Percentiles rank a stretch among this genome's conserved stretches.
phyloP scores from a whole-genome alignment of 805 yeast genomes.

The Yueomyces sinensis region DNA sequence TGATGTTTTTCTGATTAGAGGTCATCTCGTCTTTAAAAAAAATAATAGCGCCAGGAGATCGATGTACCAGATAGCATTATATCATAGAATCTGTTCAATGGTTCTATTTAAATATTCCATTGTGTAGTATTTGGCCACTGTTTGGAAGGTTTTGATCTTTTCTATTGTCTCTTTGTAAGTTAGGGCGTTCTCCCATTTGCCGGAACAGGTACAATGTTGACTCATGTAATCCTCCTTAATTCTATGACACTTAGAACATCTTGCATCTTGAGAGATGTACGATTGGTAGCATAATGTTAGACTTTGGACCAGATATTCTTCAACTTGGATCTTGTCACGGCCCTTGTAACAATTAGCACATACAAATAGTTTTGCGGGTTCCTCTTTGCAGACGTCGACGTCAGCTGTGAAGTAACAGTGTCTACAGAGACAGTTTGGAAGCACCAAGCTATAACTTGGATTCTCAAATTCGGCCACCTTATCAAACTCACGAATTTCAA shows the following conservation, averaged over 20 bases:
- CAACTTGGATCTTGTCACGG: slow-evolving; percentile 56
- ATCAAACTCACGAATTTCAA: slow-evolving; percentile 79
- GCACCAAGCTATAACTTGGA: slow-evolving; percentile 57
- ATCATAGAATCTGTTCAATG: neutral
- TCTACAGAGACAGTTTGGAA: slow-evolving; percentile 64
- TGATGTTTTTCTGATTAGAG: too few relatives aligned
- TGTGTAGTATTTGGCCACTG: slow-evolving; percentile 47
- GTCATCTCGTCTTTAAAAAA: too few relatives aligned
- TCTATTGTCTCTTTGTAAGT: slow-evolving; percentile 31
- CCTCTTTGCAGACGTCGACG: slow-evolving; percentile 71
- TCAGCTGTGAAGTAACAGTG: slow-evolving; percentile 65
- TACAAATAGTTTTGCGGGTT: slow-evolving; percentile 33
- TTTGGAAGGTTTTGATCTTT: slow-evolving; percentile 36
- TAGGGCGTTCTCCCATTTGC: slow-evolving; percentile 58
- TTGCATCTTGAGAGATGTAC: slow-evolving; percentile 68
- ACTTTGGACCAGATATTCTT: slow-evolving; percentile 64
- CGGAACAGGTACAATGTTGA: slow-evolving; percentile 76
- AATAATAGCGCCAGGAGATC: too few relatives aligned
- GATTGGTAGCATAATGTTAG: slow-evolving; percentile 40
- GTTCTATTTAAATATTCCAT: slow-evolving; percentile 18
- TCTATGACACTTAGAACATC: slow-evolving; percentile 63
- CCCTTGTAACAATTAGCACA: slow-evolving; percentile 56
- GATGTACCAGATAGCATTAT: too few relatives aligned
- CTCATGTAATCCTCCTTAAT: slow-evolving; percentile 59
- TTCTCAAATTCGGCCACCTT: slow-evolving; percentile 56